Conservation (phyloP, 1,139 yeast species). For the Meyerozyma guilliermondii region DNA sequence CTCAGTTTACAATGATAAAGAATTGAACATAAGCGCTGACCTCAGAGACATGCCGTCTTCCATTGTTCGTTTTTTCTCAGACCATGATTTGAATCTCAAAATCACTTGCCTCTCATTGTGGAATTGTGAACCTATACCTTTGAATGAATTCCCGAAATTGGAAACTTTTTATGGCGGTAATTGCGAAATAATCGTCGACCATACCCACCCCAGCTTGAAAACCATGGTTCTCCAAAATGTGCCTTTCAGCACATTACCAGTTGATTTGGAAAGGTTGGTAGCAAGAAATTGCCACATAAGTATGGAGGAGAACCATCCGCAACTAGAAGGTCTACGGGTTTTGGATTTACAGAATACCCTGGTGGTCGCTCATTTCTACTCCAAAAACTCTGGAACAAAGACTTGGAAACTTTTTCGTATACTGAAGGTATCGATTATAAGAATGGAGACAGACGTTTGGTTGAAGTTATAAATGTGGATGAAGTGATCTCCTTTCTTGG, state of each 20-base stretch:
- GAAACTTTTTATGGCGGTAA: background rate
- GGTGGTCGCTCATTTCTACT: background rate
- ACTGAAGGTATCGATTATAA: no score
- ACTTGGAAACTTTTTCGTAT: background rate
- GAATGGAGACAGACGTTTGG: no score
- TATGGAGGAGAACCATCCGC: background rate
- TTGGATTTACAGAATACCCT: background rate
- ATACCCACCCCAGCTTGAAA: background rate
- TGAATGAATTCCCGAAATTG: background rate
- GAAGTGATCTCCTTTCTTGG: background rate
- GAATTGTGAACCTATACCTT: no score
- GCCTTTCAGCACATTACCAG: background rate
- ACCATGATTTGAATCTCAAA: background rate
- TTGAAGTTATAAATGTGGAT: background rate
- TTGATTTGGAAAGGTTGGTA: background rate
- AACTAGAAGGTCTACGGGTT: background rate
- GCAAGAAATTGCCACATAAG: background rate
- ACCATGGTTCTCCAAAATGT: background rate
- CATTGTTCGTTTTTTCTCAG: background rate
- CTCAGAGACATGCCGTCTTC: background rate
- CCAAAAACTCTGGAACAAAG: background rate
- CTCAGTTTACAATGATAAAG: background rate
- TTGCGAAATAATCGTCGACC: background rate
- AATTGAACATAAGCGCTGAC: background rate
- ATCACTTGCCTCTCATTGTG: background rate